Evolutionary conservation across 2,329 filamentous ascomycete genomes (phyloP), one percentile per base, ranked within the genome.

Genomic region (Aspergillus fructus): DNA sequence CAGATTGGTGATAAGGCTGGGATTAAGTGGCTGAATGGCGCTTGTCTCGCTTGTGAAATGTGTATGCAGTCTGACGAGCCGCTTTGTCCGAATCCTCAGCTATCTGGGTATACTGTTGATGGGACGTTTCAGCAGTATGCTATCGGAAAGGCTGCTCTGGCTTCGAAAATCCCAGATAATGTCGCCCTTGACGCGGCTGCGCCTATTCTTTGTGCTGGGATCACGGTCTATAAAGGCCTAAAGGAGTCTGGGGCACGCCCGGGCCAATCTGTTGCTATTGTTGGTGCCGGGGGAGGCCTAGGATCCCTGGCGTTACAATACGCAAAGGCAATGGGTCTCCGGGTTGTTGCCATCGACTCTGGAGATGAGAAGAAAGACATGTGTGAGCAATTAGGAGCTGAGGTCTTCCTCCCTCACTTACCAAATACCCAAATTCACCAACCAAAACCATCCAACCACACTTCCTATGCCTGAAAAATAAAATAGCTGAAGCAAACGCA

Each of bases 121-220:
- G 93, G 93, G 33, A 87, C 88, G 42, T 97, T 97, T 84, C 93
- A 97, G 81, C 87, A 96, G 80, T 97, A 96, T 79, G 86, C 85
- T 74, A 85, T 96, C 65, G 92, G 87, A 65, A 96, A 96, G 76
- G 92, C 91, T 15, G 85, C 89, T 17, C 90, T 96, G 75, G 86
- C 94, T 15, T 90, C 91, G 27, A 86, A 88, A 65, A 88, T 97
- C 63, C 89, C 90, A 64, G 89, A 93, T 75, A 85, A 89, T 15
- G 84, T 88, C 61, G 80, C 85, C 58, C 86, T 96, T 45, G 91
- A 93, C 70, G 86, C 85, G 51, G 82, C 96, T 57, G 84, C 91
- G 2, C 91, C 91, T 13, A 83, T 96, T 55, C 84, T 96, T 34
- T 96, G 91, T 75, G 90, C 90, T 45, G 90, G 90, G 71, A 87